These are phyloP conservation scores for Rhynchosporium graminicola DNA, from an alignment of 2,329 filamentous ascomycete species.

Conservation along the genomic window DNA sequence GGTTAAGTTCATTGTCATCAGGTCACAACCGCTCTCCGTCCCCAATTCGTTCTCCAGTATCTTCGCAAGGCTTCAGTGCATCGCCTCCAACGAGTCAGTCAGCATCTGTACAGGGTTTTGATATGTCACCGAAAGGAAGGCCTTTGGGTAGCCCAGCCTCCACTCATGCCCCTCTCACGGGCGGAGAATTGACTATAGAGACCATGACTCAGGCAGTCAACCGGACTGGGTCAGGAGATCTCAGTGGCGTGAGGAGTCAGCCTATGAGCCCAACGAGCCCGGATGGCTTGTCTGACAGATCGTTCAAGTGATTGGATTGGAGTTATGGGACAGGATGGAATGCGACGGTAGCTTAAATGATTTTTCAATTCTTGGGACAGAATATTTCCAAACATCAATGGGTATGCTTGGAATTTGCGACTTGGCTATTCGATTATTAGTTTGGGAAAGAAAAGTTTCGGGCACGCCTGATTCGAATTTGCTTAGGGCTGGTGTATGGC, in stretches of 20 bases:
- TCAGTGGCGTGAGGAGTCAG: slow-evolving; percentile 58
- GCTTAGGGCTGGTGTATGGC: background rate
- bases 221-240: slow-evolving; percentile 81
- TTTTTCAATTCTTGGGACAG: slow-evolving; percentile 30
- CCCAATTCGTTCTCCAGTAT: slow-evolving; percentile 76
- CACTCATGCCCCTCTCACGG: slow-evolving; percentile 53
- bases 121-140: slow-evolving; percentile 61
- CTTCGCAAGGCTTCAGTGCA: slow-evolving; percentile 66
- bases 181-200: slow-evolving; percentile 80
- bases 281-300: slow-evolving; percentile 35
- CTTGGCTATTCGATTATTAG: slow-evolving; percentile 1
- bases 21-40: slow-evolving; percentile 71
- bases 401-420: slow-evolving; percentile 1
- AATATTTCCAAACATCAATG: slow-evolving; percentile 32
- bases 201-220: slow-evolving; percentile 90
- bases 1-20: slow-evolving; percentile 61
- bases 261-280: slow-evolving; percentile 59
- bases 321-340: slow-evolving; percentile 1
- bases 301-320: slow-evolving; percentile 31
- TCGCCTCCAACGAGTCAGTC: slow-evolving; percentile 78
- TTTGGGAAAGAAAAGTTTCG: slow-evolving; percentile 19
- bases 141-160: slow-evolving; percentile 65
- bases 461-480: background rate
- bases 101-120: slow-evolving; percentile 72
- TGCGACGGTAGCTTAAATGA: slow-evolving; percentile 5